Base-by-base conservation (phyloP, 2,329 filamentous ascomycete genomes). In the Diaporthe ilicicola region DNA sequence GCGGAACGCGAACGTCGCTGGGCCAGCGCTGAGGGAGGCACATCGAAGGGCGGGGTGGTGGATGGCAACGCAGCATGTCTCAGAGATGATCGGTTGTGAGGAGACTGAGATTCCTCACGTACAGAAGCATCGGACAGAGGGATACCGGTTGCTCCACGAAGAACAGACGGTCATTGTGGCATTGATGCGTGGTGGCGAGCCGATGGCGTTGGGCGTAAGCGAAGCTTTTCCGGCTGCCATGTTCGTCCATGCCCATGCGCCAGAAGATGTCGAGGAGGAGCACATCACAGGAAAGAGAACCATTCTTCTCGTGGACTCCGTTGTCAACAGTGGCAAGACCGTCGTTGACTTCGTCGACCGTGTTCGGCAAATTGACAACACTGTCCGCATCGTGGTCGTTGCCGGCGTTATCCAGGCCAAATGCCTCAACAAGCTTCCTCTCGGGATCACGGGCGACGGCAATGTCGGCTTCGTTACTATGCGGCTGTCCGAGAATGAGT, bases 101-200 rank as follows among this genome's bases (percentile, higher is more conserved):
- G 73, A 81, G 10, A 84, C 81, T 73, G 2, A 70, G 0, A 88
- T 90, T 17, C 69, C 73, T 0, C 87, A 91, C 71, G 88, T 91
- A 0, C 86, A 88, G 71, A 86, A 84, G 4, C 72, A 83, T 39
- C 7, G 72, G 1, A 84, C 81, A 0, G 76, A 32, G 0, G 89
- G 89, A 0, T 80, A 86, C 74, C 82, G 79, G 9, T 79, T 91
- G 1, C 70, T 53, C 0, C 32, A 85, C 67, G 88, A 91, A 75
- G 9, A 78, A 1, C 67, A 79, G 10, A 91, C 87, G 0, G 70
- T 82, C 1, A 90, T 92, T 56, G 79, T 91, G 0, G 82, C 89
- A 0, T 73, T 91, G n/a, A 91, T 92, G 89, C 86, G 88, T 10
- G 88, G 86, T 2, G 89, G 89, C 10, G 88, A 91, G 73, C 83